Evolutionary conservation across 768 basidiomycete genomes (phyloP).

Genomic region (Porphyrellus cyaneotinctus): DNA sequence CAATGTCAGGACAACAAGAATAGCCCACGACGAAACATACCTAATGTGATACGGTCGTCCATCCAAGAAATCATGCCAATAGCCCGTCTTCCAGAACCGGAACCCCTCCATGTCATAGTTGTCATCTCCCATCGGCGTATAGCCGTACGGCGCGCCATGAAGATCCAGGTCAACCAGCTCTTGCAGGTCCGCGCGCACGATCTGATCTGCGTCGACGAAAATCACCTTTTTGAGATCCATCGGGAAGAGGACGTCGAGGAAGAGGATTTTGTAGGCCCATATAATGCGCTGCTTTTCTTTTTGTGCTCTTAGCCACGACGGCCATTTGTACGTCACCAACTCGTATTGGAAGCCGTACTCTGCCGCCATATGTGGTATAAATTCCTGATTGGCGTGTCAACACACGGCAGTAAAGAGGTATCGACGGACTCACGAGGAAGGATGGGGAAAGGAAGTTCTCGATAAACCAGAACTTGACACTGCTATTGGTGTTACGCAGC

Average conservation of each 20-base stretch:
- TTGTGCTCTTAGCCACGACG: conserved; percentile 94
- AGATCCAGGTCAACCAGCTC: conserved; percentile 93
- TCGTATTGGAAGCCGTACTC: conserved; percentile 96
- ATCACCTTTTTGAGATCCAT: conserved; percentile 99
- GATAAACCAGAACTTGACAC: conserved; percentile 99
- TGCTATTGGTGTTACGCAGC: conserved; percentile 86
- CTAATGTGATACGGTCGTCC: conserved; percentile 94
- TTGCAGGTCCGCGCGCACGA: conserved; percentile 92
- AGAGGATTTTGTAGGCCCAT: conserved; percentile 99
- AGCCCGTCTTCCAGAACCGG: conserved; percentile 97
- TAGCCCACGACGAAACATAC: conserved; percentile 37
- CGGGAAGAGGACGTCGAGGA: conserved; percentile 97
- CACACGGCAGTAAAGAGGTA: not conserved
- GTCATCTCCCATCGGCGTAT: conserved; percentile 97
- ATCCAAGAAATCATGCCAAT: conserved; percentile 85
- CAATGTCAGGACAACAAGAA: conserved; percentile 6
- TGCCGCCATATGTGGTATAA: conserved; percentile 87
- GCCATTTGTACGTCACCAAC: conserved; percentile 98
- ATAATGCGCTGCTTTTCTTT: conserved; percentile 98
- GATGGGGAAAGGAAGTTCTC: conserved; percentile 98
- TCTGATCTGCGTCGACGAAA: conserved; percentile 97
- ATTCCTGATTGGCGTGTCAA: conserved; percentile 54
- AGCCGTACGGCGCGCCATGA: conserved; percentile 90
- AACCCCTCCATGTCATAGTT: conserved; percentile 96
- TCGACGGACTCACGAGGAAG: conserved; percentile 64